Conservation (phyloP, 345 rosid species). For the Citrus cavaleriei region DNA sequence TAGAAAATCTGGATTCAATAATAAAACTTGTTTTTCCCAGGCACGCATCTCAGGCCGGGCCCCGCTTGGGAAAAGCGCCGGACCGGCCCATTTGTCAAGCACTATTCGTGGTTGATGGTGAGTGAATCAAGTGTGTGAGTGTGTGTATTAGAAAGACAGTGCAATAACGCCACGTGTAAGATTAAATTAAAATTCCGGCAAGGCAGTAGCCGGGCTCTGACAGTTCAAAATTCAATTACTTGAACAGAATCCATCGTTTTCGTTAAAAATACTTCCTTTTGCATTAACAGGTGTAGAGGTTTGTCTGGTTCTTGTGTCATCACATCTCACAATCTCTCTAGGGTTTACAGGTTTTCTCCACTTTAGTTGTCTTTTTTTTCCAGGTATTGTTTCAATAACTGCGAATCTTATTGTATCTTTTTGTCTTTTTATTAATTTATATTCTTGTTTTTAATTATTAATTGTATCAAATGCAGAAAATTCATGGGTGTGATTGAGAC, state of each 20-base stretch:
- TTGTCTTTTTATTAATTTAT: not conserved
- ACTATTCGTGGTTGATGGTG: not conserved
- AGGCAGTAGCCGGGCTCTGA: not conserved
- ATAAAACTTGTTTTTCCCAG: too few relatives aligned
- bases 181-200: not conserved
- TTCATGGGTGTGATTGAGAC: constrained; percentile 53
- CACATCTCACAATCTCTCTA: not conserved
- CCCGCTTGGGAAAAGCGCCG: too few relatives aligned
- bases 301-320: not conserved
- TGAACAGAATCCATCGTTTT: not conserved
- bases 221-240: not conserved
- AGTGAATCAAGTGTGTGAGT: not conserved
- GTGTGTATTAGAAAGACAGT: not conserved
- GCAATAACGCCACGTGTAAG: not conserved
- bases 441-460: not conserved
- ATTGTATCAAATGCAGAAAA: constrained; percentile 14
- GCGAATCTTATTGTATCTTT: not conserved
- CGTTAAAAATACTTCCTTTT: too few relatives aligned
- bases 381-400: not conserved
- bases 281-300: not conserved
- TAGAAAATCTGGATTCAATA: too few relatives aligned
- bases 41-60: too few relatives aligned
- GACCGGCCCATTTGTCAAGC: too few relatives aligned
- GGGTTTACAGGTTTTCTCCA: not conserved
- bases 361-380: not conserved